Percentiles rank a stretch among this genome's conserved stretches.
phyloP scores from a whole-genome alignment of 2,329 filamentous ascomycete species.

The Pseudogymnoascus sp. region DNA sequence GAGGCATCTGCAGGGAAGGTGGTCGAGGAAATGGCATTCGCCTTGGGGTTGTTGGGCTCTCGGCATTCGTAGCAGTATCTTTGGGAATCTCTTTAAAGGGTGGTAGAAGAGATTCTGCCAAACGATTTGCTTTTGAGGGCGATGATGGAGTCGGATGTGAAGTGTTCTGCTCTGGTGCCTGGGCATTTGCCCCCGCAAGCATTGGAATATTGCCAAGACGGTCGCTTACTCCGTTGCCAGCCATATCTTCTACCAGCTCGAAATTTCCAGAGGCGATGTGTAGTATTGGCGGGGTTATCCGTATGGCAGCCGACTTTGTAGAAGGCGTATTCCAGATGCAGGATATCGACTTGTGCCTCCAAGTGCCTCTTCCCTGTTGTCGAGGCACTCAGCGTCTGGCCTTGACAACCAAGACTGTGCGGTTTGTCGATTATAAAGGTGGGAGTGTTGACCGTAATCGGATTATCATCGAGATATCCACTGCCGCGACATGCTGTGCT shows the following conservation, averaged over 20 bases:
- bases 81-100: constrained; percentile 1
- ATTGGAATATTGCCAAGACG: not conserved
- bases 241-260: not conserved
- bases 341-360: not conserved
- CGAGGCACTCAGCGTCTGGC: not conserved
- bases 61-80: constrained; percentile 22
- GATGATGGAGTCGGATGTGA: not conserved
- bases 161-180: constrained; percentile 3
- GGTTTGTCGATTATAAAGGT: not conserved
- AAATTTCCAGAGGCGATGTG: not conserved
- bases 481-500: constrained; percentile 1
- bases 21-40: constrained; percentile 57
- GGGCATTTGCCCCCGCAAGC: not conserved
- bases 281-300: not conserved
- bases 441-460: not conserved
- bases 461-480: not conserved
- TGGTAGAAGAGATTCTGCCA: not conserved
- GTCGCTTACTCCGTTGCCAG: constrained; percentile 1
- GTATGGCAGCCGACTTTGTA: not conserved
- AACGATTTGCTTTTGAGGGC: not conserved
- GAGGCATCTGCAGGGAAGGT: constrained; percentile 64
- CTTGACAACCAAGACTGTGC: not conserved
- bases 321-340: not conserved
- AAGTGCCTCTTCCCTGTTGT: not conserved
- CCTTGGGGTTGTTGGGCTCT: constrained; percentile 62